Base-by-base conservation (phyloP, 2,329 filamentous ascomycete species). In the Venturia carpophila region DNA sequence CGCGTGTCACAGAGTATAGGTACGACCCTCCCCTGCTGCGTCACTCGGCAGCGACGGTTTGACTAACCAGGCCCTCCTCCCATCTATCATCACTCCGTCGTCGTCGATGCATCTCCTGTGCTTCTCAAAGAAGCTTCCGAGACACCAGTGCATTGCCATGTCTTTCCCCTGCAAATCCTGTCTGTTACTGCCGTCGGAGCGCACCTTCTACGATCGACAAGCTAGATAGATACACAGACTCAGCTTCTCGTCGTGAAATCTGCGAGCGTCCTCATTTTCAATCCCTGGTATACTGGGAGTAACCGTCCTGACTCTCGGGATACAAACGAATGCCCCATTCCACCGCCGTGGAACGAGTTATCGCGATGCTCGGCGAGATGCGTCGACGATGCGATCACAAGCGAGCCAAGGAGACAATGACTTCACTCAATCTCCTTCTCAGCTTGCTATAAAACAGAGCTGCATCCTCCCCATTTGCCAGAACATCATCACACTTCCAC, bases 171-270 rank as follows among this genome's bases (percentile, higher is more conserved):
- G 49, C 49, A 27, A 37, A 56, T 27, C 52, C 52, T 56, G 52
- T 56, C 52, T 37, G 52, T 56, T 56, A 56, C 52, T 55, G 49
- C 49, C 49, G 49, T 55, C 49, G 24, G 49, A 24, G 13, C 24
- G 13, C 49, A 34, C 2, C 15, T 34, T 55, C 7, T 11, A 34
- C 49, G 5, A 55, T 19, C 17, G 27, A 30, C 27, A 34, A 17
- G 3, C 15, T 11, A 55, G 10, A 39, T 11, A 6, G 37, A 55
- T 17, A 17, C 13, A 55, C 49, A 55, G 27, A 27, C n/a, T n/a
- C 47, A 27, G n/a, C 47, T n/a, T 27, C 13, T 24, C 24, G 37
- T 37, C 52, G 30, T 56, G 52, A 56, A 24, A 7, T 56, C 13
- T 58, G 17, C 3, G 52, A n/a, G 30, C 30, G 27, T 37, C 24